A percentile compares a stretch with the other conserved stretches of the same genome.
Evolutionary conservation across 2,329 filamentous ascomycete species (phyloP).

Genomic region (Diaporthe sp.): DNA sequence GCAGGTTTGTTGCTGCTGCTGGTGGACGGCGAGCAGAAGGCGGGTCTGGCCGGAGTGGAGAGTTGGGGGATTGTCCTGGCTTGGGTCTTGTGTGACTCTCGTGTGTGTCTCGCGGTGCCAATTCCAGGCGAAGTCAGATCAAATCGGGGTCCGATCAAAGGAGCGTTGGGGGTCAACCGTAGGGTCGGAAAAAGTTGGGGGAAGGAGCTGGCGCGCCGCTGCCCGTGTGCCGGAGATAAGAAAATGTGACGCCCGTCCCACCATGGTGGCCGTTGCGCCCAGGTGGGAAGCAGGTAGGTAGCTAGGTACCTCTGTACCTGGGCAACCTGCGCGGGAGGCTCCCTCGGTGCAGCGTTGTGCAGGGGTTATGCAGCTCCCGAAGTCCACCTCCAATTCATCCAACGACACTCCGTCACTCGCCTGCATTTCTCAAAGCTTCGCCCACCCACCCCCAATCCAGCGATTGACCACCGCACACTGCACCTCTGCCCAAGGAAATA

Average conservation of each 20-base stretch:
- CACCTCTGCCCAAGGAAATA: neutral
- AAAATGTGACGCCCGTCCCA: conserved; percentile 22
- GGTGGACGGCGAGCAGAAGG: neutral
- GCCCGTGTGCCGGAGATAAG: conserved; percentile 38
- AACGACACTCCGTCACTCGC: conserved; percentile 15
- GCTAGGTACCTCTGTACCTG: neutral
- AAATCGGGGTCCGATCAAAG: conserved; percentile 37
- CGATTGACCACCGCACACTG: conserved; percentile 42
- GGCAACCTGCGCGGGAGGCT: neutral
- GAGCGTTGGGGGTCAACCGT: conserved; percentile 7
- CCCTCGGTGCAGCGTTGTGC: conserved; percentile 7
- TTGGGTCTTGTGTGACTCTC: conserved; percentile 27
- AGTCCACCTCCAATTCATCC: conserved; percentile 8
- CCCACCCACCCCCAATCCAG: conserved; percentile 35
- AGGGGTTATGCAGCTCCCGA: conserved; percentile 24
- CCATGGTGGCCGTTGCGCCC: conserved; percentile 2
- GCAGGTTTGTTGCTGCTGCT: neutral
- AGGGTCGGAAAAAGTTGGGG: conserved; percentile 31
- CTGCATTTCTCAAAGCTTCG: conserved; percentile 1
- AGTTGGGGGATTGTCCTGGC: neutral
- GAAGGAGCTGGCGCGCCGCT: neutral
- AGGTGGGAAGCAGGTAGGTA: neutral
- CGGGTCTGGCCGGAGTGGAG: conserved; percentile 12
- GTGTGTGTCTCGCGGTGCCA: conserved; percentile 1
- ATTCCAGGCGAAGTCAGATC: conserved; percentile 1